These are phyloP conservation scores for Russula foetens DNA, from an alignment of 768 basidiomycete genomes.

Conservation along the genomic window DNA sequence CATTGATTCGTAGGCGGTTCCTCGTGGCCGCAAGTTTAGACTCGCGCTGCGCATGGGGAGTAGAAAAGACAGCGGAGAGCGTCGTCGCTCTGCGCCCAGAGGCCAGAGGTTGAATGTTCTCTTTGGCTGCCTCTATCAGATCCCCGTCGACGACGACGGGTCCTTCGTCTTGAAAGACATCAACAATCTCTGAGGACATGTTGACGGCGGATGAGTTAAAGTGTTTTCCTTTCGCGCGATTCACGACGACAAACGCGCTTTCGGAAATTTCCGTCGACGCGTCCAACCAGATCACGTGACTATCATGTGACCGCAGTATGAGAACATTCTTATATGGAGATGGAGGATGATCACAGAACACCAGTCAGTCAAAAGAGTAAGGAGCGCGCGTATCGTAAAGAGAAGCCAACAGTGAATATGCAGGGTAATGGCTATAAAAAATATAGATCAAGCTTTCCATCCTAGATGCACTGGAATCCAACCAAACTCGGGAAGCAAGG, in stretches of 20 bases:
- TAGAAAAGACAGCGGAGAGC: conserved; percentile 62
- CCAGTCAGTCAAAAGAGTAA: not conserved
- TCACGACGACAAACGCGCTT: not conserved
- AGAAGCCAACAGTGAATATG: conserved; percentile 6
- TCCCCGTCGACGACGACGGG: conserved; percentile 67
- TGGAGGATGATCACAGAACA: not conserved
- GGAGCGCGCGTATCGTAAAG: conserved; percentile 9
- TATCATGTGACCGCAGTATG: conserved; percentile 13
- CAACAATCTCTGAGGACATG: conserved; percentile 12
- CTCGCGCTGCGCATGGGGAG: conserved; percentile 72
- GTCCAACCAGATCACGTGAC: conserved; percentile 2
- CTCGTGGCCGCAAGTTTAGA: conserved; percentile 57
- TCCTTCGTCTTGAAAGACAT: conserved; percentile 34
- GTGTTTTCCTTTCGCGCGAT: not conserved
- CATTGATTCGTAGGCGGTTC: conserved; percentile 60
- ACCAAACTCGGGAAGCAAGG: not conserved
- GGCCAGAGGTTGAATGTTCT: conserved; percentile 79
- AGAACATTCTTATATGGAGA: not conserved
- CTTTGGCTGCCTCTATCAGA: conserved; percentile 74
- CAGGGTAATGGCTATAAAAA: conserved; percentile 6
- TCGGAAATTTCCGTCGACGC: not conserved
- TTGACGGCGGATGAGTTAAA: not conserved
- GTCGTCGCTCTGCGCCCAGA: conserved; percentile 74
- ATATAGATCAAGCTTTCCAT: conserved; percentile 10
- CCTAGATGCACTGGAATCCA: conserved; percentile 8